These are phyloP conservation scores for Zarea fungicola DNA, from an alignment of 2,329 filamentous ascomycete species.

Conservation along the genomic window DNA sequence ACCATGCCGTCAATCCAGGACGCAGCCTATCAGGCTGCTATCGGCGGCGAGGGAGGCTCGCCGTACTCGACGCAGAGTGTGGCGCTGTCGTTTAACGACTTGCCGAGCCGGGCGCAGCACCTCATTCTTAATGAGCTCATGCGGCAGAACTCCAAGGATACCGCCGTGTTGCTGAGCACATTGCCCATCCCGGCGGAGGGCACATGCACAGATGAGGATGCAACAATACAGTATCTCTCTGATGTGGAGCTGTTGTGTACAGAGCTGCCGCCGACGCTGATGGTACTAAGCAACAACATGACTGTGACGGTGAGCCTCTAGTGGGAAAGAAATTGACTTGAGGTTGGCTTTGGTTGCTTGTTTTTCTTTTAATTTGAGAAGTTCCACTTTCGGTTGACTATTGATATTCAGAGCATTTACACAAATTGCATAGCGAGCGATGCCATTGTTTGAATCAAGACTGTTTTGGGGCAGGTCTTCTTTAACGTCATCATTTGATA, in stretches of 20 bases:
- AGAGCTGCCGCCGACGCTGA: slow-evolving; percentile 66
- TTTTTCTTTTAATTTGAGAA: slow-evolving; percentile 15
- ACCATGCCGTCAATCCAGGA: slow-evolving; percentile 41
- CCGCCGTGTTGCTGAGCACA: slow-evolving; percentile 78
- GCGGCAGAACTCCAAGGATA: slow-evolving; percentile 58
- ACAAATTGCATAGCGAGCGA: slow-evolving; percentile 14
- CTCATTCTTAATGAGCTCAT: slow-evolving; percentile 84
- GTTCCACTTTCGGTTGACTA: neutral
- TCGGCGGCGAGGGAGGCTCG: slow-evolving; percentile 31
- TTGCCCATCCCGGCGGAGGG: slow-evolving; percentile 75
- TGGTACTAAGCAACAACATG: slow-evolving; percentile 86
- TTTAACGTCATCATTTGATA: neutral
- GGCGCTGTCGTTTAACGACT: slow-evolving; percentile 77
- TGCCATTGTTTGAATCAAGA: neutral
- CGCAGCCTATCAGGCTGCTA: slow-evolving; percentile 32
- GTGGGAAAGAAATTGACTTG: neutral
- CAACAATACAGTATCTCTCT: slow-evolving; percentile 68
- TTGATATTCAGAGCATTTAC: neutral
- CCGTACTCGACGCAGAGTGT: slow-evolving; percentile 56
- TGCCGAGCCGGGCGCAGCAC: slow-evolving; percentile 79
- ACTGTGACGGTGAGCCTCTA: slow-evolving; percentile 75
- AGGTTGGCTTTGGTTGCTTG: neutral
- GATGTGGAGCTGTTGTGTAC: slow-evolving; percentile 75
- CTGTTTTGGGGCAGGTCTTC: neutral
- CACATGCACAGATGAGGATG: slow-evolving; percentile 63